Evolutionary conservation across 805 yeast genomes (phyloP).

Genomic region (Sugiyamaella marilandica): DNA sequence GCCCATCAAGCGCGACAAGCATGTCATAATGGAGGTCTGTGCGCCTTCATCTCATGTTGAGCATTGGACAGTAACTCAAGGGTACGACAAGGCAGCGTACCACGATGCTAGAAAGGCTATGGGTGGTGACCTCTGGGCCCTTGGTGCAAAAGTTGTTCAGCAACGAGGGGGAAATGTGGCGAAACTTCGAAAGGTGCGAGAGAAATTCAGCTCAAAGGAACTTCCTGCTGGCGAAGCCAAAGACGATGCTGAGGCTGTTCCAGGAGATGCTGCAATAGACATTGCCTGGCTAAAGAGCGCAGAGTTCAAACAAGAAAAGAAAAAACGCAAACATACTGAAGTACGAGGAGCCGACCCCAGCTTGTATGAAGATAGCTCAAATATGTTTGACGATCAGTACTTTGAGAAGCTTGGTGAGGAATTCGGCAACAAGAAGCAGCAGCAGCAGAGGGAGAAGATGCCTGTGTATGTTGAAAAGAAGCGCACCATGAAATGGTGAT

Average conservation of each 20-base stretch:
- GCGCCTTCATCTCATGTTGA: slow-evolving; percentile 76
- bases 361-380: slow-evolving; percentile 11
- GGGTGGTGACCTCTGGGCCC: slow-evolving; percentile 87
- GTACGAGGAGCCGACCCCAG: slow-evolving; percentile 21
- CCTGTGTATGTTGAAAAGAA: slow-evolving; percentile 6
- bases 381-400: slow-evolving; percentile 11
- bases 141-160: slow-evolving; percentile 54
- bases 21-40: slow-evolving; percentile 75
- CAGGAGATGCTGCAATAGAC: slow-evolving; percentile 4
- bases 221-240: neutral
- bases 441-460: neutral
- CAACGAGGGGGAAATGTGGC: slow-evolving; percentile 27
- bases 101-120: slow-evolving; percentile 85
- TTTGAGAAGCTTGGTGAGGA: slow-evolving; percentile 11
- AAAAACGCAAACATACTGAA: neutral
- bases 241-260: neutral
- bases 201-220: slow-evolving; percentile 3
- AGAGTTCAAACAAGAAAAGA: neutral
- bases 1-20: slow-evolving; percentile 77
- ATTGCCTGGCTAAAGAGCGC: slow-evolving; percentile 5
- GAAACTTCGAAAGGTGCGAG: slow-evolving; percentile 12
- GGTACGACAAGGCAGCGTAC: slow-evolving; percentile 65
- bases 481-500: slow-evolving; percentile 3
- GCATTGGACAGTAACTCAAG: slow-evolving; percentile 81
- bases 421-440: slow-evolving; percentile 6